Evolutionary conservation across 176 grass and related monocot genomes (phyloP), one percentile per base, ranked within the genome.

Genomic region (Aegilops sharonensis): DNA sequence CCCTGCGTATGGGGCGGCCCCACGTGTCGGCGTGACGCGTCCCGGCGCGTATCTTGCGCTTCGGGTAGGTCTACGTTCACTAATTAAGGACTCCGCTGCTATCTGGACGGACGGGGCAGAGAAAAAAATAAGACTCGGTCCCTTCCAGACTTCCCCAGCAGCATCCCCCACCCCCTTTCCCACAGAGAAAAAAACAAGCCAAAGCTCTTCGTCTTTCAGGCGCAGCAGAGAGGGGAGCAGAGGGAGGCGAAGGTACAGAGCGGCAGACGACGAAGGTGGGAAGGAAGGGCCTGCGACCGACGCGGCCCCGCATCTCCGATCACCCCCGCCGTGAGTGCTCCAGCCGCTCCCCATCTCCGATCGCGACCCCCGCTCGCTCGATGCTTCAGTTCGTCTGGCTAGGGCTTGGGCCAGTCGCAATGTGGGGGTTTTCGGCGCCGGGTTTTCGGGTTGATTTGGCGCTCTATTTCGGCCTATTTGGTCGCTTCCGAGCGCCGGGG

Each of bases 361-460:
- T 87, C 89, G 80, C 42, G 0, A 3, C 11, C 43, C 60, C 65
- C 68, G 21, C 59, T 43, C 68, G 21, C 57, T 45, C 13, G 72
- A 17, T 23, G 69, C 71, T 84, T 48, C 82, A 64, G 61, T 85
- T 32, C 42, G 20, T 8, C 75, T 52, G 68, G 81, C 81, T 84
- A 87, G 81, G 81, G 81, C 75, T 84, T 91, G 61, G 43, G 59
- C 0, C 63, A 48, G 48, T 8, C 75, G 75, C 80, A 87, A 91
- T 91, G 89, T 24, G 75, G 68, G 42, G 59, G 32, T 60, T 80
- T 39, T 5, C 39, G 13, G 13, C 5, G 1, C 43, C 6, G 4
- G 67, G 2, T 76, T 74, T 75, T 23, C 30, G 2, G 23, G 35
- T 2, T 1, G n/a, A 54, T 56, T 78, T 6, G 54, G 17, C 30